phyloP scores from a whole-genome alignment of 2,329 filamentous ascomycete genomes.

The Aureobasidium sp. region DNA sequence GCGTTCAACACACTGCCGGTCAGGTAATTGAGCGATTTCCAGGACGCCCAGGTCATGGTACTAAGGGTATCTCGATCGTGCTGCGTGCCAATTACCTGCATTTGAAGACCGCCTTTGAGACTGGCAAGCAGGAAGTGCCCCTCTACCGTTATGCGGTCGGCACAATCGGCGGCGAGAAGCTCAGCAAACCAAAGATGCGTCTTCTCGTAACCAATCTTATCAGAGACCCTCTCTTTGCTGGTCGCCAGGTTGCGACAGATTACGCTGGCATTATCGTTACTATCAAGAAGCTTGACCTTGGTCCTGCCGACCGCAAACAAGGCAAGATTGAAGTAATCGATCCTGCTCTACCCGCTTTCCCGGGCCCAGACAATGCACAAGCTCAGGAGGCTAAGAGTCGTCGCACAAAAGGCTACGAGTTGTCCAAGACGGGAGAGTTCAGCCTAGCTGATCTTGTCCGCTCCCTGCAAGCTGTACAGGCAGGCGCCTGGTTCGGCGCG shows the following conservation, averaged over 20 bases:
- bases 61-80: constrained; percentile 29
- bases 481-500: constrained; percentile 32
- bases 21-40: constrained; percentile 28
- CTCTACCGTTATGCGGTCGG: constrained; percentile 38
- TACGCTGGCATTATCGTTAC: constrained; percentile 32
- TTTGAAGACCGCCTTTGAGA: constrained; percentile 31
- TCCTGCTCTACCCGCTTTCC: background rate
- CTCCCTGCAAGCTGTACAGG: constrained; percentile 34
- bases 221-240: constrained; percentile 26
- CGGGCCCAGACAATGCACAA: constrained; percentile 19
- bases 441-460: constrained; percentile 37
- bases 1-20: constrained; percentile 21
- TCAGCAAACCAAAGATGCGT: constrained; percentile 38
- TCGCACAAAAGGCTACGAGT: constrained; percentile 31
- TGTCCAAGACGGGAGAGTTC: constrained; percentile 31
- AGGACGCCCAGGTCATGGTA: constrained; percentile 33
- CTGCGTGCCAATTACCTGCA: constrained; percentile 39
- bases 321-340: constrained; percentile 9
- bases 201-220: constrained; percentile 43
- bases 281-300: constrained; percentile 23
- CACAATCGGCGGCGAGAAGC: constrained; percentile 25
- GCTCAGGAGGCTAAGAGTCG: constrained; percentile 23
- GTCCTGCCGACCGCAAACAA: constrained; percentile 16
- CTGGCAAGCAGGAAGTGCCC: constrained; percentile 19
- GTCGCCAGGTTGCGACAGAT: constrained; percentile 32